phyloP scores from a whole-genome alignment of 2,329 filamentous ascomycete genomes.

The Orbilia javanica region DNA sequence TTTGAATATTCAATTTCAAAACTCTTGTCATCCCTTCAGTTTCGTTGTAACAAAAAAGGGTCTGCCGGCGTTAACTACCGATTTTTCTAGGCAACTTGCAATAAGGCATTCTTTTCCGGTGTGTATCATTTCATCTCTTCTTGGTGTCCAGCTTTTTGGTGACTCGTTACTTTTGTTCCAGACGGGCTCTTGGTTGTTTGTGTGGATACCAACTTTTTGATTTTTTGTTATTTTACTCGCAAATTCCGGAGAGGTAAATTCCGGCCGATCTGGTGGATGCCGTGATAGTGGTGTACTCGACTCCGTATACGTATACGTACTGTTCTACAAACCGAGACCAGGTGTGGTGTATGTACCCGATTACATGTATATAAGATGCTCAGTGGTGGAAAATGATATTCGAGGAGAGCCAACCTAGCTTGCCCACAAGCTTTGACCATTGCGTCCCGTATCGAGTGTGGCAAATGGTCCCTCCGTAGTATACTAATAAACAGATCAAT shows the following conservation, averaged over 20 bases:
- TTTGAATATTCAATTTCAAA: slow-evolving; percentile 2
- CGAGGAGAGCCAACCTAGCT: background rate
- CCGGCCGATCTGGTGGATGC: slow-evolving; percentile 1
- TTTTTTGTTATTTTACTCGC: background rate
- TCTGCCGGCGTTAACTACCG: slow-evolving; percentile 40
- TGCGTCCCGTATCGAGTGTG: background rate
- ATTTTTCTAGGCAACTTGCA: slow-evolving; percentile 10
- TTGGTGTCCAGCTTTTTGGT: slow-evolving; percentile 23
- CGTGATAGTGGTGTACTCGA: slow-evolving; percentile 5
- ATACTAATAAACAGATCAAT: background rate
- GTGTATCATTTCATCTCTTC: slow-evolving; percentile 15
- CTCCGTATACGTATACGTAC: no score
- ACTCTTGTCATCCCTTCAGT: background rate
- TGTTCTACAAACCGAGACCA: background rate
- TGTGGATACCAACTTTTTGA: slow-evolving; percentile 9
- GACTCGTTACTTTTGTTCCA: background rate
- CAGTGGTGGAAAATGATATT: background rate
- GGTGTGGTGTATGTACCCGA: background rate
- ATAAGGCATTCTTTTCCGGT: slow-evolving; percentile 27
- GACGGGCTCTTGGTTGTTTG: slow-evolving; percentile 3
- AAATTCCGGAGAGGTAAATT: slow-evolving; percentile 1
- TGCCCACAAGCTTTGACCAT: background rate
- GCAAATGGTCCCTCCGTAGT: background rate
- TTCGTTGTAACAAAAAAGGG: slow-evolving; percentile 14
- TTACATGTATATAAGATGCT: slow-evolving; percentile 9